These are phyloP conservation scores for Hemisphaericaspora xylanilytica DNA, from an alignment of 1,139 yeast genomes.

Conservation along the genomic window DNA sequence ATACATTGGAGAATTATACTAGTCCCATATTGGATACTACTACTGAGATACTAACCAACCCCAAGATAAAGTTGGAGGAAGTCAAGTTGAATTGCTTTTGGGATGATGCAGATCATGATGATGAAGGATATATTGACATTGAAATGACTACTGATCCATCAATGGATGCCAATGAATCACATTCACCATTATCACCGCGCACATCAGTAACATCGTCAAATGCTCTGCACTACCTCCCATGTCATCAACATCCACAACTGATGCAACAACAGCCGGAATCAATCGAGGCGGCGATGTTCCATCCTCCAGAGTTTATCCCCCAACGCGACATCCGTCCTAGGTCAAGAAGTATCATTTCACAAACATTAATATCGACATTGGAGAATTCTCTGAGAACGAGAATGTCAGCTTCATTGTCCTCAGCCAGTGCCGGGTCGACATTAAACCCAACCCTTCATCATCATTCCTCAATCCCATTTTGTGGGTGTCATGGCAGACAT, in stretches of 20 bases:
- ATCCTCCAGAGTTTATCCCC: not conserved
- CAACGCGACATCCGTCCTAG: conserved; percentile 13
- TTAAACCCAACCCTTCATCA: not conserved
- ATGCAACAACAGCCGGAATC: not conserved
- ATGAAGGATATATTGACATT: conserved; percentile 5
- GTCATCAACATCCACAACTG: conserved; percentile 3
- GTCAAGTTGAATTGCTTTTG: conserved; percentile 29
- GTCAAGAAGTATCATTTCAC: conserved; percentile 26
- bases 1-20: conserved; percentile 28
- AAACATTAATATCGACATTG: conserved; percentile 22
- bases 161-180: not conserved
- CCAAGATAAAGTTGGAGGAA: conserved; percentile 23
- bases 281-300: not conserved
- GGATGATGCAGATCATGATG: conserved; percentile 13
- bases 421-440: not conserved
- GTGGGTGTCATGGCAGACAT: conserved; percentile 1
- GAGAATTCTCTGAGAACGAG: conserved; percentile 7
- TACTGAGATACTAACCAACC: conserved; percentile 29
- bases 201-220: not conserved
- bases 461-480: not conserved
- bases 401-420: conserved; percentile 3
- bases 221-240: not conserved
- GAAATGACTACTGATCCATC: conserved; percentile 1
- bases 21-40: conserved; percentile 34
- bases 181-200: conserved; percentile 2